phyloP scores from a whole-genome alignment of 2,329 filamentous ascomycete species.

The Fusarium sp. region DNA sequence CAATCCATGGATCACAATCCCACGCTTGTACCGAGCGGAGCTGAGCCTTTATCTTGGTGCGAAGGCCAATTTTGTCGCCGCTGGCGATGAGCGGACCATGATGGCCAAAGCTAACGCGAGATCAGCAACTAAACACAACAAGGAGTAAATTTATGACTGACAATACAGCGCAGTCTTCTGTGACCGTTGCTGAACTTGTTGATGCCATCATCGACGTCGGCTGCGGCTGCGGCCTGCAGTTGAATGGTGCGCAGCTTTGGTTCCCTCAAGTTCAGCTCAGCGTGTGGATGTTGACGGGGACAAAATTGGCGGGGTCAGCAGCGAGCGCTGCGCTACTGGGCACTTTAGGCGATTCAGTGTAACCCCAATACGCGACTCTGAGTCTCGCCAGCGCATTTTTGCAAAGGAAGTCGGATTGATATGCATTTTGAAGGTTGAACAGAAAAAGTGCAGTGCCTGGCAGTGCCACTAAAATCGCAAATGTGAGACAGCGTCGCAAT shows the following conservation, averaged over 20 bases:
- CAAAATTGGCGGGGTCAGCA: neutral
- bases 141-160: neutral
- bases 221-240: neutral
- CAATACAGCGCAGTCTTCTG: slow-evolving; percentile 3
- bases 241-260: neutral
- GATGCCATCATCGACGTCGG: neutral
- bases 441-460: neutral
- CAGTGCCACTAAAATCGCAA: too few species aligned
- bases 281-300: neutral
- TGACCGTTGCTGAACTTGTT: neutral
- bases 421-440: neutral
- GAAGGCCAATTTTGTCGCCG: neutral
- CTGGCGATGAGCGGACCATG: slow-evolving; percentile 4
- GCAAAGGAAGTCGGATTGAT: neutral
- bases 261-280: neutral
- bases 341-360: neutral
- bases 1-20: neutral
- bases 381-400: neutral
- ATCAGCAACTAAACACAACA: neutral
- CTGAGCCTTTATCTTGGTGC: neutral
- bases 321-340: neutral
- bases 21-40: neutral
- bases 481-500: too few species aligned
- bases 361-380: neutral
- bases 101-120: neutral